Percentiles rank a stretch among this genome's conserved stretches.
Evolutionary conservation across 768 basidiomycete genomes (phyloP).

Genomic region (Symmetrospora coprosmae): DNA sequence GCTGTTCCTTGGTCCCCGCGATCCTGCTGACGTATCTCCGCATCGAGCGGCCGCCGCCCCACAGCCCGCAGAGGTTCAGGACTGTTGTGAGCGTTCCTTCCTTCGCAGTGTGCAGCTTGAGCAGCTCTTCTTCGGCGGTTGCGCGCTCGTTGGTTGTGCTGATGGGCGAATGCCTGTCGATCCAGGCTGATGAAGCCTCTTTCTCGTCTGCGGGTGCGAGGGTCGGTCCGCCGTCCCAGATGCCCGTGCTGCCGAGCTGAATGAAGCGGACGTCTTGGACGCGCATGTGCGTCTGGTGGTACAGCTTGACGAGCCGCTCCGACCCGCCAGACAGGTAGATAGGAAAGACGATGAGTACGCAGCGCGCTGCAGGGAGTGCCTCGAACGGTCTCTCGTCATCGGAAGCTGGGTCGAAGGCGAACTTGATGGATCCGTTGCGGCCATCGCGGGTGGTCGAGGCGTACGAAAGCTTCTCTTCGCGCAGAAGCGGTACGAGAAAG

Average conservation of each 20-base stretch:
- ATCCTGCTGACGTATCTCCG: slow-evolving; percentile 47
- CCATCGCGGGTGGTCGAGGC: slow-evolving; percentile 50
- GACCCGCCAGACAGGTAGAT: slow-evolving; percentile 40
- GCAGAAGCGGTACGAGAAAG: slow-evolving; percentile 49
- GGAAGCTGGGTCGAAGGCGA: slow-evolving; percentile 47
- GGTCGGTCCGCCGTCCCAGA: slow-evolving; percentile 44
- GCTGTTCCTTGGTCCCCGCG: slow-evolving; percentile 47
- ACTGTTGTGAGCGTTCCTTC: slow-evolving; percentile 40
- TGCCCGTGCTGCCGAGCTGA: slow-evolving; percentile 50
- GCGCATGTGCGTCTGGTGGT: slow-evolving; percentile 38
- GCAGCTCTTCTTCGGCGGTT: slow-evolving; percentile 47
- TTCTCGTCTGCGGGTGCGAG: slow-evolving; percentile 25
- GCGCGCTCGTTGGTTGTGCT: slow-evolving; percentile 41
- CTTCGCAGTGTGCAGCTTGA: slow-evolving; percentile 39
- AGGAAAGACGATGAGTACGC: slow-evolving; percentile 43
- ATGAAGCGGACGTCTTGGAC: slow-evolving; percentile 42
- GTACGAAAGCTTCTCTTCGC: slow-evolving; percentile 39
- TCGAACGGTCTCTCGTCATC: slow-evolving; percentile 44
- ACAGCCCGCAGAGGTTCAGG: slow-evolving; percentile 51
- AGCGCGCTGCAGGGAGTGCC: slow-evolving; percentile 45
- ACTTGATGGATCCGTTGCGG: slow-evolving; percentile 43
- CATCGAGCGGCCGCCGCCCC: slow-evolving; percentile 45
- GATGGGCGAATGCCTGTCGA: slow-evolving; percentile 46
- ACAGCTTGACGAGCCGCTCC: slow-evolving; percentile 43
- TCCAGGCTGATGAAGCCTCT: slow-evolving; percentile 38